These are phyloP conservation scores for Aeschynomene evenia DNA, from an alignment of 306 rosid species.

Conservation along the genomic window DNA sequence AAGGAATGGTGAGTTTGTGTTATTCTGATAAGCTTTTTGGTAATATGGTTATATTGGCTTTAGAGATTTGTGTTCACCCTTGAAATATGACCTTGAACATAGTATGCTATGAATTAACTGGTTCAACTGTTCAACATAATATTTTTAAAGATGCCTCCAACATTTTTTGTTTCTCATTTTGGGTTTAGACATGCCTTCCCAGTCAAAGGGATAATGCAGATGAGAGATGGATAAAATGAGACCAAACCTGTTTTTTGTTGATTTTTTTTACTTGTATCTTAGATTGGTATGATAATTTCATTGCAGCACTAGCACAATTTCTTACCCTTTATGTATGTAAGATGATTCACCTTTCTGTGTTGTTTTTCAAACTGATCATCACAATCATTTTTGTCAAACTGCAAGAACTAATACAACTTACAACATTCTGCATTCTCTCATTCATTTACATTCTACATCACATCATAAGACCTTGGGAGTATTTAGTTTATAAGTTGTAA, in stretches of 20 bases:
- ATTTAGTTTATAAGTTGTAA: neutral
- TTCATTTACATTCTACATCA: neutral
- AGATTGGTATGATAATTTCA: neutral
- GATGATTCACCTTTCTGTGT: neutral
- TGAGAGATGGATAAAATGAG: neutral
- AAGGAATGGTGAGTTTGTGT: conserved; percentile 42
- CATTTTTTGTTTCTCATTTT: neutral
- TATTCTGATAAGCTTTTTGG: neutral
- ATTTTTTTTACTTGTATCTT: neutral
- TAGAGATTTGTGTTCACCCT: neutral
- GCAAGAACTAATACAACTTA: neutral
- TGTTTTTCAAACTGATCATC: neutral
- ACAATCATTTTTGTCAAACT: neutral
- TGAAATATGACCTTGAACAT: neutral
- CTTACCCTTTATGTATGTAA: neutral
- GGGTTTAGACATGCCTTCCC: neutral
- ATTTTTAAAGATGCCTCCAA: neutral
- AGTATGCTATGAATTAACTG: neutral
- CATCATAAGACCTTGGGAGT: neutral
- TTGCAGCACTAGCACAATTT: conserved; percentile 1
- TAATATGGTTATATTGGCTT: conserved; percentile 4
- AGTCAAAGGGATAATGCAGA: neutral
- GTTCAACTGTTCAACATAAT: neutral
- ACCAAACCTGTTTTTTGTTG: neutral
- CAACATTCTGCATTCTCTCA: neutral